phyloP scores from a whole-genome alignment of 257 asterid genomes.

The Scutellaria minor region DNA sequence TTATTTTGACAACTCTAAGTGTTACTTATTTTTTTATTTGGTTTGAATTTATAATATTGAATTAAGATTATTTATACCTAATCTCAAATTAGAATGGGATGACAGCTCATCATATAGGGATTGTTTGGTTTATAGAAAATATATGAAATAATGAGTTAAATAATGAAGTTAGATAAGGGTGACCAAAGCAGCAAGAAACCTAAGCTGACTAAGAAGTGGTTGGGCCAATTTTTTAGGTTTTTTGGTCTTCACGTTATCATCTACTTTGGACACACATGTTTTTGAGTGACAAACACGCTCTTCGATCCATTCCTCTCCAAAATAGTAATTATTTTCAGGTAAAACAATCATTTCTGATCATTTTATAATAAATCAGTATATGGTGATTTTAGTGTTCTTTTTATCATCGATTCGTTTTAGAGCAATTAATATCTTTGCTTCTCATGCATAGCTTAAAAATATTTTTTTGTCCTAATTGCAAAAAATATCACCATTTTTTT shows the following conservation, averaged over 20 bases:
- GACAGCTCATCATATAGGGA: constrained; percentile 3
- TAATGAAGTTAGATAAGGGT: constrained; percentile 30
- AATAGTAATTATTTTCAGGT: not conserved
- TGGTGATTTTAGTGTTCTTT: no score
- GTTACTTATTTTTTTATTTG: no score
- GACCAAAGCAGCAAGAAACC: constrained; percentile 33
- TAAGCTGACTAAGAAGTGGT: constrained; percentile 17
- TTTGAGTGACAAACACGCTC: not conserved
- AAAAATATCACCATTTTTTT: no score
- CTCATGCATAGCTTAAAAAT: no score
- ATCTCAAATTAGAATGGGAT: not conserved
- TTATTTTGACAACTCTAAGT: no score
- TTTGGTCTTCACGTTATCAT: not conserved
- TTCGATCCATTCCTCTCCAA: not conserved
- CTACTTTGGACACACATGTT: not conserved
- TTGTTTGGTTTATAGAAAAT: constrained; percentile 10
- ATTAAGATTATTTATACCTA: not conserved
- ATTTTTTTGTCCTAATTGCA: no score
- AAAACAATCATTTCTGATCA: not conserved
- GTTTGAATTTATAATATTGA: no score
- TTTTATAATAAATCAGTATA: no score
- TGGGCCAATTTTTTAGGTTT: not conserved
- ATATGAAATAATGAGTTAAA: not conserved
- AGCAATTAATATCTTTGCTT: no score
- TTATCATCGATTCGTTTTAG: no score